Evolutionary conservation across 257 asterid genomes (phyloP), one percentile per base, ranked within the genome.

Genomic region (Cruciata laevipes): DNA sequence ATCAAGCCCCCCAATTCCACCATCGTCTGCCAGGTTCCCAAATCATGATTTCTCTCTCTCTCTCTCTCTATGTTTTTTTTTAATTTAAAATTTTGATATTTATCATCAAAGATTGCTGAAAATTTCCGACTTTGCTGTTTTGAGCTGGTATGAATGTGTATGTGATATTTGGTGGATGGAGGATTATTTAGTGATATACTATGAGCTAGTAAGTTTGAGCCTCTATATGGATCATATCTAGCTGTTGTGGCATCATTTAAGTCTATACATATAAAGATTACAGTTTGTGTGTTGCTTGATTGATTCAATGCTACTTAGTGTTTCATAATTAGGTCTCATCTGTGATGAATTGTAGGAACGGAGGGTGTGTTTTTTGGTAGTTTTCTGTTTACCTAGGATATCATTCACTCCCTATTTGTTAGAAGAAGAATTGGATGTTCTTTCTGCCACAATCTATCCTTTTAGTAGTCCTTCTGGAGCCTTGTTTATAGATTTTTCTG

Each of bases 21-120:
- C 77, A 71, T 82, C 64, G 63, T 23, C 63, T 82, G 86, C 67
- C 86, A 82, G 86, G 86, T 82, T n/a, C 13, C 27, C 4, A 17
- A 47, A 14, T 47, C 55, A 47, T 14, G 8, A 47, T 47, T 47
- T 47, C 2, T 47, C n/a, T n/a, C n/a, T n/a, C n/a, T n/a, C n/a
- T n/a, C n/a, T n/a, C n/a, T n/a, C n/a, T n/a, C n/a, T n/a, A n/a
- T n/a, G n/a, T n/a, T n/a, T n/a, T n/a, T n/a, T n/a, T n/a, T n/a
- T 40, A 3, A 42, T 12, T 42, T 47, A 12, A 13, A 42, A 12
- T 14, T 4, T 47, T 47, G 6, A 14, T 44, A 2, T 44, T 44
- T 3, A 16, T 14, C 6, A 44, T 13, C 1, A 4, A 12, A 4
- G 8, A 14, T 4, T 47, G 21, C 55, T 47, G n/a, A 5, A 47